A percentile compares a stretch with the other conserved stretches of the same genome.
phyloP scores from a whole-genome alignment of 2,329 filamentous ascomycete genomes.

The Myriosclerotinia curreyana region DNA sequence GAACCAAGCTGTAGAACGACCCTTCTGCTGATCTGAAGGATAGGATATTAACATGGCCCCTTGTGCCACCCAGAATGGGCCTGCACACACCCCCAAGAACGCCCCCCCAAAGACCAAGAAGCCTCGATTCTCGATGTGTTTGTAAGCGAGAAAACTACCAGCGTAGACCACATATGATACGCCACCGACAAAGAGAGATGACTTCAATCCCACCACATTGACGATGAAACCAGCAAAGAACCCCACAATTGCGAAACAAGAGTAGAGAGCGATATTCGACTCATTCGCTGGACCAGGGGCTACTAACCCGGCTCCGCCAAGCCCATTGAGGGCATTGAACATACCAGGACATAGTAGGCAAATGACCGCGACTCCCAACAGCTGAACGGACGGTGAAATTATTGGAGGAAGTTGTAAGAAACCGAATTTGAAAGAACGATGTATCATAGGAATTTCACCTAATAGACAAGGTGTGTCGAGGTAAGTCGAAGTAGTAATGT shows the following conservation, averaged over 20 bases:
- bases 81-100: constrained; percentile 71
- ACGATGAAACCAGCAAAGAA: constrained; percentile 71
- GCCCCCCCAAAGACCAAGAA: constrained; percentile 73
- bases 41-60: constrained; percentile 86
- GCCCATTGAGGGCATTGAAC: constrained; percentile 63
- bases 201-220: constrained; percentile 67
- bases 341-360: constrained; percentile 69
- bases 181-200: constrained; percentile 65
- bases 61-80: constrained; percentile 76
- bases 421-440: constrained; percentile 1
- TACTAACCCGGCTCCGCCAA: constrained; percentile 61
- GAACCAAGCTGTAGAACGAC: constrained; percentile 63
- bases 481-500: constrained; percentile 10
- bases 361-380: constrained; percentile 57
- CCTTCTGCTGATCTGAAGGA: constrained; percentile 73
- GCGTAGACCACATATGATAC: constrained; percentile 73
- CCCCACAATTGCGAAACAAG: constrained; percentile 53
- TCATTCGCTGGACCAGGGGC: constrained; percentile 51
- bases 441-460: background rate
- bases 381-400: constrained; percentile 14
- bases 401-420: constrained; percentile 14
- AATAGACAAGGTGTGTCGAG: constrained; percentile 3
- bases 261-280: constrained; percentile 44
- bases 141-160: constrained; percentile 65
- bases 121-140: constrained; percentile 52